phyloP scores from a whole-genome alignment of 768 basidiomycete genomes.

The Dacryopinax spathularia region DNA sequence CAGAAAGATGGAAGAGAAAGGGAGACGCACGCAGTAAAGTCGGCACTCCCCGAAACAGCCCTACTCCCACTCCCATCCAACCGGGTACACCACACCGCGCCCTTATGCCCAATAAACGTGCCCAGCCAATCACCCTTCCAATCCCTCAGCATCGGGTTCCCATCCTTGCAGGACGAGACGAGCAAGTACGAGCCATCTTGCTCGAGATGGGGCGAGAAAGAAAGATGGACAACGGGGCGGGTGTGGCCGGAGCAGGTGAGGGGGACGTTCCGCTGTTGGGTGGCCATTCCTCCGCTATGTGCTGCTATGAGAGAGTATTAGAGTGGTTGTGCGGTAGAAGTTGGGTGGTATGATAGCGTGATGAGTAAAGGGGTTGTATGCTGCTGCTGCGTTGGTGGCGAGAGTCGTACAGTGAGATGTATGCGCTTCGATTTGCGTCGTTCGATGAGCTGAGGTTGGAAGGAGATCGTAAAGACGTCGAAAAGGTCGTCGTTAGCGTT shows the following conservation, averaged over 20 bases:
- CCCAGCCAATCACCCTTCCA: conserved; percentile 99
- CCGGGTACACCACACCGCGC: conserved; percentile 95
- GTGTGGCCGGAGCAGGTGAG: conserved; percentile 28
- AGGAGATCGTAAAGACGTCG: too few species aligned
- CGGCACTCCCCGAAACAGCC: conserved; percentile 87
- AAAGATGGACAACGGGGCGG: conserved; percentile 69
- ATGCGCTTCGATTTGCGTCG: too few species aligned
- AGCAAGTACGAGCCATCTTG: conserved; percentile 78
- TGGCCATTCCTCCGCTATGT: too few species aligned
- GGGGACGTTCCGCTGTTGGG: neutral
- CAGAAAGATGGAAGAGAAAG: too few species aligned
- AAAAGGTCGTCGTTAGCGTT: too few species aligned
- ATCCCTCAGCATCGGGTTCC: conserved; percentile 89
- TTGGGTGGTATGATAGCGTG: too few species aligned
- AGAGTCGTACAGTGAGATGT: too few species aligned
- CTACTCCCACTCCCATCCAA: conserved; percentile 71
- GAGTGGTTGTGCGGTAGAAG: too few species aligned
- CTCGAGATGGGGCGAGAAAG: conserved; percentile 65
- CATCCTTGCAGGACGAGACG: conserved; percentile 96
- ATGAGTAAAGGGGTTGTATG: too few species aligned
- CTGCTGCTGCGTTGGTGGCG: too few species aligned
- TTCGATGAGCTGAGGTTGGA: too few species aligned
- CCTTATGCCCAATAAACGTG: conserved; percentile 40
- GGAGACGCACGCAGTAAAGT: conserved; percentile 79
- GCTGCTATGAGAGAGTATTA: too few species aligned